Base-by-base conservation (phyloP, 768 basidiomycete genomes). In the Auricularia sp. region DNA sequence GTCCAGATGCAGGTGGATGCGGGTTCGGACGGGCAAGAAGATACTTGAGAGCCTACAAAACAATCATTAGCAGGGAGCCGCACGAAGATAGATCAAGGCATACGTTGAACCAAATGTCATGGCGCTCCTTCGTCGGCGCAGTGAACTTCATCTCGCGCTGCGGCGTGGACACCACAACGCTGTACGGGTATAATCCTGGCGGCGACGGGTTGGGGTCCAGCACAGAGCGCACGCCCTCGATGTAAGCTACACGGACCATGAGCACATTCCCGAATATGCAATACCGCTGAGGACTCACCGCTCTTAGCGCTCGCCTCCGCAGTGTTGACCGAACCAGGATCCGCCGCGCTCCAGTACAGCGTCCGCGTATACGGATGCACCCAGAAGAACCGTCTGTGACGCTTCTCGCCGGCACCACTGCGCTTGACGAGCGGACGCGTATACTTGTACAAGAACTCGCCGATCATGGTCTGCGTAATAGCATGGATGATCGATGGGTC, bases 381-480 rank as follows among this genome's bases (percentile, higher is more conserved):
- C 97, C 97, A 99, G 83, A 98, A 97, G 85, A 94, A 99, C 44
- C 97, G 82, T 74, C 86, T 88, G 76, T 99, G 97, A 62, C 95
- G 80, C 73, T 85, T 87, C 74, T 93, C 89, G 24, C 92, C 92
- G 73, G 94, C 84, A 7, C 34, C 34, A 13, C 93, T 94, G 75
- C 91, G 95, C 29, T 94, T 93, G 71, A 98, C 85, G 18, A 90
- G 77, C 65, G 85, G 83, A 62, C 96, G 83, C 8, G 96, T 98
- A 77, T 99, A 98, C 80, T 98, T 98, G 83, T 91, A 92, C 78
- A 99, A 75, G 77, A 94, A 98, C 80, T 98, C 96, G 62, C 97
- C 96, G 69, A 98, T 98, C 97, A 99, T 99, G 29, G 95, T 97
- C 80, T 98, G 96, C 16, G 97, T 99, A 70, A 98, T 98, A 1